Percentiles rank a stretch among this genome's conserved stretches.
phyloP scores from a whole-genome alignment of 129 eudicot genomes.

The Chrysanthemum seticuspe region DNA sequence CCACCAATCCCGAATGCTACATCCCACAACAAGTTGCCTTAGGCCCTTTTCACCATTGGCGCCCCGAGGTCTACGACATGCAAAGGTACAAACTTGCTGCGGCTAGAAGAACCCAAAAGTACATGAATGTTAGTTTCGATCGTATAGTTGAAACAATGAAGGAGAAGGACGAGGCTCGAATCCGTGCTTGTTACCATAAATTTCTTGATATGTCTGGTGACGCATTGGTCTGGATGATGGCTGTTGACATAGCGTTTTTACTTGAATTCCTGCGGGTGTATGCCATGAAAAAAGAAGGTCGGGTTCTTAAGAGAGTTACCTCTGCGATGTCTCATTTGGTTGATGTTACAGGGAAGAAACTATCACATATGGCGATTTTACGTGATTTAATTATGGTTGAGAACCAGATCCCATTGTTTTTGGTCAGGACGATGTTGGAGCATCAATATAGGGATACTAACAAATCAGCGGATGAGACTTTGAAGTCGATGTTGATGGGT shows the following conservation, averaged over 20 bases:
- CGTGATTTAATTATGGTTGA: conserved; percentile 64
- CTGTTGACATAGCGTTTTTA: conserved; percentile 50
- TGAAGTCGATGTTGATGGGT: conserved; percentile 42
- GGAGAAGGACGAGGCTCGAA: conserved; percentile 31
- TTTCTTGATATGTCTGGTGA: conserved; percentile 44
- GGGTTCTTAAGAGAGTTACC: conserved; percentile 12
- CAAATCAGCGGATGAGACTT: conserved; percentile 34
- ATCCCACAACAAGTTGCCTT: conserved; percentile 53
- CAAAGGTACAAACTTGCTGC: conserved; percentile 59
- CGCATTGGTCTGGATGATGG: conserved; percentile 73
- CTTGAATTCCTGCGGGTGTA: conserved; percentile 62
- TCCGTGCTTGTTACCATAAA: conserved; percentile 60
- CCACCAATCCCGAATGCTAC: conserved; percentile 45
- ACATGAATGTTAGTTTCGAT: conserved; percentile 28
- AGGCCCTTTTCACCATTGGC: conserved; percentile 70
- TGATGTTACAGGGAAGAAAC: conserved; percentile 46
- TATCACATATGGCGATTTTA: conserved; percentile 51
- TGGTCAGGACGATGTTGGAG: conserved; percentile 37
- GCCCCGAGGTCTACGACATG: conserved; percentile 62
- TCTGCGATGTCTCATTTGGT: conserved; percentile 55
- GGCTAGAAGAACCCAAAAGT: conserved; percentile 46
- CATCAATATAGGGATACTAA: conserved; percentile 19
- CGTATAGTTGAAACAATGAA: conserved; percentile 36
- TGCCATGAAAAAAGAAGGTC: conserved; percentile 33
- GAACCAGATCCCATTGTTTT: conserved; percentile 68